Percentiles rank a stretch among this genome's conserved stretches.
phyloP scores from a whole-genome alignment of 345 rosid genomes.

The Hibiscus syriacus region DNA sequence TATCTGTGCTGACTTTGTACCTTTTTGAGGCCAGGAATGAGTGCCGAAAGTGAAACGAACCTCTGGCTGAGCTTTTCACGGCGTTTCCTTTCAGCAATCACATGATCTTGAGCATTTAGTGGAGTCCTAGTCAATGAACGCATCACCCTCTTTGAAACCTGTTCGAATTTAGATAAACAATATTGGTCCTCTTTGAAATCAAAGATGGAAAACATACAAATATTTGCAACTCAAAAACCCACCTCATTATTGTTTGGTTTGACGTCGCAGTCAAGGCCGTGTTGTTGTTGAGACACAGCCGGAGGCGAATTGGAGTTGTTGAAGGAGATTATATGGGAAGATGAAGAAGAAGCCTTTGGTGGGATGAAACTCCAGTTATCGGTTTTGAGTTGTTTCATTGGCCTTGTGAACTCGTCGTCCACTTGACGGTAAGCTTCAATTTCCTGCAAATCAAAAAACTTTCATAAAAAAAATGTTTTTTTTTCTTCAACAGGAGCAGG shows the following conservation, averaged over 20 bases:
- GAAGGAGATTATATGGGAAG: conserved; percentile 35
- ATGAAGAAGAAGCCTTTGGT: conserved; percentile 23
- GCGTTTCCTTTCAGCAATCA: conserved; percentile 70
- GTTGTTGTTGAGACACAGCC: conserved; percentile 6
- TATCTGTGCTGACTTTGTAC: no score
- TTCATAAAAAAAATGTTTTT: neutral
- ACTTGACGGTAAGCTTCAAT: neutral
- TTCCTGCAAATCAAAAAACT: conserved; percentile 13
- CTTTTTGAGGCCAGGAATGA: conserved; percentile 78
- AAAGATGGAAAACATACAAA: neutral
- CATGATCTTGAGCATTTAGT: conserved; percentile 56
- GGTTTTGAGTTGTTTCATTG: conserved; percentile 30
- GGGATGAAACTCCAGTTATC: conserved; percentile 19
- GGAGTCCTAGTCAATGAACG: conserved; percentile 30
- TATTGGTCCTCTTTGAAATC: conserved; percentile 6
- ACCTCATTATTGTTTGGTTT: conserved; percentile 17
- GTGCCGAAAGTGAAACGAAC: conserved; percentile 72
- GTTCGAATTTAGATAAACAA: conserved; percentile 3
- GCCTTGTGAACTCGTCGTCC: conserved; percentile 17
- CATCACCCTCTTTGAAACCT: conserved; percentile 14
- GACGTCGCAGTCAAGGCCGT: conserved; percentile 4
- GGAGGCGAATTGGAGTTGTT: conserved; percentile 23
- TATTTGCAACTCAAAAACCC: neutral
- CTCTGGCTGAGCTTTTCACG: no score
- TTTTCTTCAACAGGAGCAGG: no score